Percentiles rank a stretch among this genome's conserved stretches.
phyloP scores from a whole-genome alignment of 768 basidiomycete species.

The Termitomyces sp. region DNA sequence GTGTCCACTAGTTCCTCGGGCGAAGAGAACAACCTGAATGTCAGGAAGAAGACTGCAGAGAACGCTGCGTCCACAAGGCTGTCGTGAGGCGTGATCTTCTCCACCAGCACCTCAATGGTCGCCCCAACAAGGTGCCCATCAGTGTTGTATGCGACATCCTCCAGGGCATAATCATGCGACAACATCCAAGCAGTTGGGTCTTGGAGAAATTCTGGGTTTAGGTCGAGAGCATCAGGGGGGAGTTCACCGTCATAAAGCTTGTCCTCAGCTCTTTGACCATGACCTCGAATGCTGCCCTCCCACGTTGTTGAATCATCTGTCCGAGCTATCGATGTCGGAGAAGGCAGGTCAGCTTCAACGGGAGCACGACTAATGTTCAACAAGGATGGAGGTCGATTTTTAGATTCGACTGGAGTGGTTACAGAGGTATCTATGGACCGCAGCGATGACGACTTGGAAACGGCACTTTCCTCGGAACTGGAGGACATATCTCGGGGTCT shows the following conservation, averaged over 20 bases:
- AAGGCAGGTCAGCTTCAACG: slow-evolving; percentile 44
- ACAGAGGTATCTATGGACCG: slow-evolving; percentile 48
- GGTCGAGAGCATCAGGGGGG: slow-evolving; percentile 47
- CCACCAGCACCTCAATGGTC: slow-evolving; percentile 85
- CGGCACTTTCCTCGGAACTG: slow-evolving; percentile 49
- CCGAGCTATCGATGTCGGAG: slow-evolving; percentile 49
- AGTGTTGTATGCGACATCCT: slow-evolving; percentile 87
- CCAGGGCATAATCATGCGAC: slow-evolving; percentile 76
- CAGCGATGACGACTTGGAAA: slow-evolving; percentile 46
- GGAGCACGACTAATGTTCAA: slow-evolving; percentile 26
- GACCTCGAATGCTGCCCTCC: slow-evolving; percentile 47
- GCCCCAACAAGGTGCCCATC: slow-evolving; percentile 92
- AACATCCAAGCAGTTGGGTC: slow-evolving; percentile 54
- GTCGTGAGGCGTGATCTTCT: slow-evolving; percentile 96
- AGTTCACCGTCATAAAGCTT: slow-evolving; percentile 54
- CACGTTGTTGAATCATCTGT: slow-evolving; percentile 60
- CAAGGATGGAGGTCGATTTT: slow-evolving; percentile 31
- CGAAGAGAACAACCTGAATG: slow-evolving; percentile 88
- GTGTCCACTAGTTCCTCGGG: slow-evolving; percentile 75
- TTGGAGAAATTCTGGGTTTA: slow-evolving; percentile 34
- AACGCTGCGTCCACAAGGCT: slow-evolving; percentile 86
- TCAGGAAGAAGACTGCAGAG: slow-evolving; percentile 89
- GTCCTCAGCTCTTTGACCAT: slow-evolving; percentile 44
- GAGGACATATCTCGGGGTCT: slow-evolving; percentile 41
- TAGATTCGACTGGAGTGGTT: slow-evolving; percentile 48